Base-by-base conservation (phyloP, 1,139 yeast species). In the Pichia sp. region DNA sequence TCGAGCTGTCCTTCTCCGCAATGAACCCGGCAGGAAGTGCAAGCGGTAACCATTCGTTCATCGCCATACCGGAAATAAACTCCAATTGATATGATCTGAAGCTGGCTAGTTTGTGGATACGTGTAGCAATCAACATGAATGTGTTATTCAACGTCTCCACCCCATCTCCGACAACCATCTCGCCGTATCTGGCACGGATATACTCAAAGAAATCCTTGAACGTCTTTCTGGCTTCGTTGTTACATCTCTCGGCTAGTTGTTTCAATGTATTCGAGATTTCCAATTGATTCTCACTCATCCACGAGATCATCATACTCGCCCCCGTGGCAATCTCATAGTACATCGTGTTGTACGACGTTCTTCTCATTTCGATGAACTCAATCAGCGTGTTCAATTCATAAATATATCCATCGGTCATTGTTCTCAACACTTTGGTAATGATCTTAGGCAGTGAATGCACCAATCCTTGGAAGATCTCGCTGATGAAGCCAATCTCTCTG, bases 41-140 rank as follows among this genome's bases (percentile, higher is more conserved):
- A 11, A 72, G 63, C 27, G 86, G 83, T 38, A 88, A 69, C 96
- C 96, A 89, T 30, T 77, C 75, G 2, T 87, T 88, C 27, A 82
- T 73, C 32, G 72, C 70, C 67, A 77, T 69, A 11, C 68, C 67
- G 8, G 68, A 63, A 51, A 87, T 79, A n/a, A 83, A 73, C 34
- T 67, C 65, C 8, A 75, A 48, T 41, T 84, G 76, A 22, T 85
- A 78, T 20, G 72, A 70, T 43, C 73, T 73, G 62, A 79, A 84
- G 52, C 83, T 91, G 34, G 86, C 75, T 38, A 86, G 69, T 52
- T 79, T 79, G 42, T 89, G 71, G 48, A 87, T 67, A 53, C 81
- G 72, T 3, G 89, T 79, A 70, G 55, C 53, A 4, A 76, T 63
- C 4, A 53, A 40, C 58, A 62, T 57, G 38, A 60, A 61, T 1